phyloP scores from a whole-genome alignment of 176 grass and related monocot species.

The Musa beccarii region DNA sequence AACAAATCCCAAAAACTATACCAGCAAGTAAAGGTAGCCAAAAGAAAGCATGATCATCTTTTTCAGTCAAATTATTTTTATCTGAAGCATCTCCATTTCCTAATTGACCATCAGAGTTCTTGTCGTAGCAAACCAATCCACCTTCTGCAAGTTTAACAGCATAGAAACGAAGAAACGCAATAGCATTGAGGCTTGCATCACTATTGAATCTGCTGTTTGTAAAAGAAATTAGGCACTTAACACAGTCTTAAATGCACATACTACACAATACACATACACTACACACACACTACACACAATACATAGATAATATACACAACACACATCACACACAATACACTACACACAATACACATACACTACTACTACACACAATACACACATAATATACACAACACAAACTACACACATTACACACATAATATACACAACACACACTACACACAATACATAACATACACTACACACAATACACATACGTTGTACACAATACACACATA shows the following conservation, averaged over 20 bases:
- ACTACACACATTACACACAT: too few species aligned
- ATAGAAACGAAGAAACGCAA: constrained; percentile 90
- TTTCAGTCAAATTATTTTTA: constrained; percentile 42
- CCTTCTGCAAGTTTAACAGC: constrained; percentile 89
- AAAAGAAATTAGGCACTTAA: constrained; percentile 86
- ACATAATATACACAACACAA: too few species aligned
- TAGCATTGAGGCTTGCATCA: constrained; percentile 90
- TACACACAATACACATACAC: too few species aligned
- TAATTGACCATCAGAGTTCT: constrained; percentile 21
- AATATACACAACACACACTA: too few species aligned
- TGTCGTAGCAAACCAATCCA: constrained; percentile 62
- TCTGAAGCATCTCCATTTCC: constrained; percentile 34
- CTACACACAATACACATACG: too few species aligned
- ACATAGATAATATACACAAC: too few species aligned
- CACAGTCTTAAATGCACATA: constrained; percentile 38
- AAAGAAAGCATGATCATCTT: constrained; percentile 76
- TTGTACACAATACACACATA: too few species aligned
- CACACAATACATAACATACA: too few species aligned
- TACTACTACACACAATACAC: too few species aligned
- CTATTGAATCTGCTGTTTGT: constrained; percentile 91
- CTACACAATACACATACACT: too few species aligned
- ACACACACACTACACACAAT: too few species aligned
- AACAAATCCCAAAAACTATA: constrained; percentile 26
- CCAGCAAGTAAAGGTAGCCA: constrained; percentile 91
- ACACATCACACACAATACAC: too few species aligned